Evolutionary conservation across 306 rosid genomes (phyloP), one percentile per base, ranked within the genome.

Genomic region (Ziziphus jujuba): DNA sequence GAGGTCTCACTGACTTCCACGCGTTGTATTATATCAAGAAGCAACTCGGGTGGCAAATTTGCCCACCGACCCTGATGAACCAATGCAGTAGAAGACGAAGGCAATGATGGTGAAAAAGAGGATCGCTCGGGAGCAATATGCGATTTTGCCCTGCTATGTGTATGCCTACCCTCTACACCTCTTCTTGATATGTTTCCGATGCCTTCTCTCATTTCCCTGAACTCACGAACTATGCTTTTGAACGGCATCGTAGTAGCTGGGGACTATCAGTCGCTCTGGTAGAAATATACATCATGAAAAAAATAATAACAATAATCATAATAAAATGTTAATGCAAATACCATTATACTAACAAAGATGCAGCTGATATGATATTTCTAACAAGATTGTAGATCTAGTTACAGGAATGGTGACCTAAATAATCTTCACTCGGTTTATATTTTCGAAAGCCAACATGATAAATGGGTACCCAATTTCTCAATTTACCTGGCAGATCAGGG

Each of bases 1-100:
- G 96, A 65, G 36, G 81, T 80, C 65, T 86, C 93, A 45, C 84
- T 84, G 1, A 72, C 89, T 81, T 92, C 98, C 50, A 92, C 87
- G 57, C 96, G 87, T 73, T 90, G 90, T 61, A 92, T 87, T 71
- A 92, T 83, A 84, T 92, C 96, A 23, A 83, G 48, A 19, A 92
- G 84, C 82, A 92, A 79, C 88, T 92, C 98, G 13, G 93, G 80
- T 0, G 96, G 96, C 71, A 92, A 75, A 71, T 75, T 84, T 17
- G 91, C 91, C 98, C 98, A 92, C 3, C 67, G 73, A 60, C 96
- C 79, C 28, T 81, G 83, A 34, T 73, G 74, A 58, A 65, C 38
- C 62, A 59, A 60, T 4, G 61, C 2, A 0, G 75, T 19, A 8
- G 85, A 44, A 2, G 77, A 23, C 9, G 47, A 33, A 15, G 38